Evolutionary conservation across 192 early-diverging fungal species (phyloP).

Genomic region (Umbelopsis ramanniana): DNA sequence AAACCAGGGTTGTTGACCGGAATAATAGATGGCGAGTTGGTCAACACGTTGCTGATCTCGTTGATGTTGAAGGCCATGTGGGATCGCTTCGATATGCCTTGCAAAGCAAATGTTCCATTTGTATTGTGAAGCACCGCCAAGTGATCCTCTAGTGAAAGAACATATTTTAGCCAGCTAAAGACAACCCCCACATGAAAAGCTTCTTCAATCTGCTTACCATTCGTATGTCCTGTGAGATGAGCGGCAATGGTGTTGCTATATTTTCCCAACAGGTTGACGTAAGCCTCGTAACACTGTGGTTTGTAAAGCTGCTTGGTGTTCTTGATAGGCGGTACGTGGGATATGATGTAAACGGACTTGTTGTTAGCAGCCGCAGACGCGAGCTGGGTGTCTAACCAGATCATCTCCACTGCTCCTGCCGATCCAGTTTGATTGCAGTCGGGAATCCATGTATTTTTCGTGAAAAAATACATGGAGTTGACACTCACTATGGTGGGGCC

Average conservation of each 20-base stretch:
- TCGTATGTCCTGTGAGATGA: conserved; percentile 48
- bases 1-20: conserved; percentile 44
- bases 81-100: neutral
- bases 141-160: neutral
- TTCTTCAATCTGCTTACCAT: conserved; percentile 21
- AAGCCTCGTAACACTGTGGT: conserved; percentile 29
- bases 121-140: neutral
- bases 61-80: neutral
- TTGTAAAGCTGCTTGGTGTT: conserved; percentile 27
- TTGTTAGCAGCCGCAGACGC: neutral
- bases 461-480: conserved; percentile 12
- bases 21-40: conserved; percentile 46
- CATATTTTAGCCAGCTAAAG: neutral
- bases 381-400: conserved; percentile 1
- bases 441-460: neutral
- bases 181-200: neutral
- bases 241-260: conserved; percentile 42
- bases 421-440: neutral
- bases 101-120: neutral
- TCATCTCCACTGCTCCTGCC: neutral
- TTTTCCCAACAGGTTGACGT: conserved; percentile 38
- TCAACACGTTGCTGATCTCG: conserved; percentile 23
- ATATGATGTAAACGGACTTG: neutral
- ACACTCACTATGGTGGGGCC: neutral
- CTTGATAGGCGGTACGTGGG: conserved; percentile 38